A percentile compares a stretch with the other conserved stretches of the same genome.
These are phyloP conservation scores for Microdochium nivale DNA, from an alignment of 2,329 filamentous ascomycete species.

Conservation along the genomic window DNA sequence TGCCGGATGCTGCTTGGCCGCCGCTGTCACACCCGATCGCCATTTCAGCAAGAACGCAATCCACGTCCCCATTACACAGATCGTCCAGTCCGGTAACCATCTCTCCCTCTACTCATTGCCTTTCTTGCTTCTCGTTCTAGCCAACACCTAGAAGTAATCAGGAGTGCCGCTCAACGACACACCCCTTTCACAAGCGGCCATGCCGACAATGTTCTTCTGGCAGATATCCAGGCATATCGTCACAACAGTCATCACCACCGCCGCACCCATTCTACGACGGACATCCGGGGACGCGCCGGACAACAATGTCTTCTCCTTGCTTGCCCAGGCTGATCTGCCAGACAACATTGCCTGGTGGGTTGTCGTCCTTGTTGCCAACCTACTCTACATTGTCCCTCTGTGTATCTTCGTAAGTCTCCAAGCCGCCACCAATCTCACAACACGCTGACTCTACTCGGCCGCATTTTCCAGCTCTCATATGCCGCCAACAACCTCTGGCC, in stretches of 20 bases:
- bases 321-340: no score
- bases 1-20: no score
- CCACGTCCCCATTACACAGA: no score
- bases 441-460: background rate
- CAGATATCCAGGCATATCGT: background rate
- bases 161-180: background rate
- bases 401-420: no score
- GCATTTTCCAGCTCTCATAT: conserved; percentile 30
- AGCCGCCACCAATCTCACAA: no score
- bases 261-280: background rate
- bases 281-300: background rate
- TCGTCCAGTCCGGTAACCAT: no score
- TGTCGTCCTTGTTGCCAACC: no score
- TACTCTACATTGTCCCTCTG: no score
- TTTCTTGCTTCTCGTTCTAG: background rate
- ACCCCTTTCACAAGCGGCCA: background rate
- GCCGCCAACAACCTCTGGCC: conserved; percentile 37
- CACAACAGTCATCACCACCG: background rate
- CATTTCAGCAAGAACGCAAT: no score
- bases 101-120: background rate
- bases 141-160: background rate
- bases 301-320: background rate
- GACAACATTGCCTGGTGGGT: no score
- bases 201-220: background rate
- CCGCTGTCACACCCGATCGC: no score